Base-by-base conservation (phyloP, 1,284 basidiomycete species). In the Ceratobasidium sp. region DNA sequence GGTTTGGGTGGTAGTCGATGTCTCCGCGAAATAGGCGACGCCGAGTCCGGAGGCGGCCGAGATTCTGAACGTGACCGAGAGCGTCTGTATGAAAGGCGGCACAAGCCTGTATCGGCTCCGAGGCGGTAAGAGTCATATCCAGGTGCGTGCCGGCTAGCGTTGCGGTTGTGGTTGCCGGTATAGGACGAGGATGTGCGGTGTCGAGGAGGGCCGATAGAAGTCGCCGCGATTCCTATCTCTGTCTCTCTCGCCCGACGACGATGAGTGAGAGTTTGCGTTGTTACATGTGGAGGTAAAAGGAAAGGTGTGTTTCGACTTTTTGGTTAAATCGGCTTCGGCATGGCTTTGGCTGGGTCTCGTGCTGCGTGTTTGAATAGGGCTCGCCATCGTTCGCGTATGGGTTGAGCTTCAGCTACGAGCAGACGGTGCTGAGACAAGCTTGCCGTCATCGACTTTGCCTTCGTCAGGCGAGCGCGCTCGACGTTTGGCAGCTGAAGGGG, bases 381-480 rank as follows among this genome's bases (percentile, higher is more conserved):
- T 38, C 35, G 6, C 35, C 35, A 38, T 11, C 35, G 35, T 11
- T 11, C 11, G 35, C 35, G 35, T 38, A 5, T 38, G 35, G 35
- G 21, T 46, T 7, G 58, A 41, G 35, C 58, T 61, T 21, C 58
- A 44, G 6, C 23, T 18, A 46, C 5, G 55, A 28, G 35, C 35
- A 11, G 35, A 38, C 4, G 35, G 35, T 38, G 35, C 35, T 5
- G 30, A 23, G 1, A 44, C 41, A 11, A 47, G 44, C 30, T 55
- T 69, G 50, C 78, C 79, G 77, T 87, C 85, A 77, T 91, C 90
- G 66, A 93, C 81, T 78, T 93, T 91, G 62, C 91, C 91, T 78
- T 93, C 91, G 80, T 93, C 91, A 63, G 90, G 91, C 0, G 91
- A 89, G 1, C 87, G 85, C 8, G 84, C 83, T 23, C 80, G 83